phyloP scores from a whole-genome alignment of 2,329 filamentous ascomycete genomes.

The Hirsutella rhossiliensis region DNA sequence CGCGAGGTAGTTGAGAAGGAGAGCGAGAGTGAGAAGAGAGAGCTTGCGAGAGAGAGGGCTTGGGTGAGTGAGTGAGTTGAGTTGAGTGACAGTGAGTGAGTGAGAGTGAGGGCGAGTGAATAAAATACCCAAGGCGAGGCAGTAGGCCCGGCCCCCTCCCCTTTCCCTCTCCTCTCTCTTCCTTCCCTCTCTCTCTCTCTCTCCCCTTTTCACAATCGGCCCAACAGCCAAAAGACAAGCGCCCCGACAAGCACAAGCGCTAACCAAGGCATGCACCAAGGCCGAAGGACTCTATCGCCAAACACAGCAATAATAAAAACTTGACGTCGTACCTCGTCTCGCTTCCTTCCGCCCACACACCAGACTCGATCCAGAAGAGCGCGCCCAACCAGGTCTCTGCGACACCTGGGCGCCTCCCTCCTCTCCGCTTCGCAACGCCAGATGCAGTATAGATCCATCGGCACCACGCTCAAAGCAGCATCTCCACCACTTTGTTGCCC shows the following conservation, averaged over 20 bases:
- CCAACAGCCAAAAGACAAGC: neutral
- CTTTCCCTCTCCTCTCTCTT: neutral
- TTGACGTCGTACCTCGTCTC: conserved; percentile 15
- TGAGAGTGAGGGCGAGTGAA: neutral
- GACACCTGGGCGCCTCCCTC: conserved; percentile 36
- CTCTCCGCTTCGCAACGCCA: conserved; percentile 40
- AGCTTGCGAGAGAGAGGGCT: no score
- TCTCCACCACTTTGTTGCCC: conserved; percentile 39
- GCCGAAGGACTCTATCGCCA: conserved; percentile 5
- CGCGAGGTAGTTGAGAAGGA: no score
- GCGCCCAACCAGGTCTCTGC: conserved; percentile 43
- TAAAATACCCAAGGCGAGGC: neutral
- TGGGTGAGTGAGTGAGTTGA: neutral
- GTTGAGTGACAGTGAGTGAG: neutral
- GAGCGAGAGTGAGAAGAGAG: no score
- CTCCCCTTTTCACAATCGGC: neutral
- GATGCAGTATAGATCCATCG: conserved; percentile 55
- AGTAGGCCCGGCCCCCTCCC: neutral
- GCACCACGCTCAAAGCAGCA: conserved; percentile 53
- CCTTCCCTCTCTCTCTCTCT: neutral
- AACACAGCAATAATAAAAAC: conserved; percentile 7
- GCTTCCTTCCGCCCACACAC: conserved; percentile 27
- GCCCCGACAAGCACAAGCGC: conserved; percentile 5
- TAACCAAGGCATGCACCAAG: conserved; percentile 3
- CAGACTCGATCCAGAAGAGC: conserved; percentile 26